These are phyloP conservation scores for Botrytis byssoidea DNA, from an alignment of 2,329 filamentous ascomycete genomes.

Conservation along the genomic window DNA sequence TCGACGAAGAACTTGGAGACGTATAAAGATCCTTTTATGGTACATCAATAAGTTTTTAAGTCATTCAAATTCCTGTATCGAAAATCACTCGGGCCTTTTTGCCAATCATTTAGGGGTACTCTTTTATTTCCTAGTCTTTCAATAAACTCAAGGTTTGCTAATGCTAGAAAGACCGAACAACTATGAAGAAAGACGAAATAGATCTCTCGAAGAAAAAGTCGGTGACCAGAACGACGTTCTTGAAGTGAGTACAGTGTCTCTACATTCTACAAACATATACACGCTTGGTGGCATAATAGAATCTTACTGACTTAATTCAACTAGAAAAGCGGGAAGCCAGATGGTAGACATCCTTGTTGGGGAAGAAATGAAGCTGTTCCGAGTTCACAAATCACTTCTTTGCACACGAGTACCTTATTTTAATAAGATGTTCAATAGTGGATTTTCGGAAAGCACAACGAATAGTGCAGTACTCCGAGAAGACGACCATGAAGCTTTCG, in stretches of 20 bases:
- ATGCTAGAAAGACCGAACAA: background rate
- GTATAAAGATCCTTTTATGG: background rate
- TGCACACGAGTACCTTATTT: background rate
- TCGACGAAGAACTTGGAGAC: background rate
- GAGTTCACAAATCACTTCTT: background rate
- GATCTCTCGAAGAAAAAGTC: background rate
- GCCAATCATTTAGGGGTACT: rapidly evolving
- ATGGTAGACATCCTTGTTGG: background rate
- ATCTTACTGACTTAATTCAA: background rate
- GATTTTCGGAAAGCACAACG: background rate
- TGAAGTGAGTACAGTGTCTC: too few species aligned
- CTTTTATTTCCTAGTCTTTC: too few species aligned
- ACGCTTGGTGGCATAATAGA: background rate
- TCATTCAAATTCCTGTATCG: too few species aligned
- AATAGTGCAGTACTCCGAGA: background rate
- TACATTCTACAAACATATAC: background rate
- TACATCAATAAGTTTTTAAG: background rate
- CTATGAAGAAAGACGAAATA: background rate
- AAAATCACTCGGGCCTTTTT: too few species aligned
- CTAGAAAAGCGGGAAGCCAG: background rate
- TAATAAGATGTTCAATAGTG: background rate
- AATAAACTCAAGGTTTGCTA: background rate
- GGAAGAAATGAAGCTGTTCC: background rate
- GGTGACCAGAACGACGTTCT: background rate
- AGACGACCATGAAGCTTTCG: background rate